A percentile compares a stretch with the other conserved stretches of the same genome.
phyloP scores from a whole-genome alignment of 2,329 filamentous ascomycete genomes.

The Seiridium cupressi region DNA sequence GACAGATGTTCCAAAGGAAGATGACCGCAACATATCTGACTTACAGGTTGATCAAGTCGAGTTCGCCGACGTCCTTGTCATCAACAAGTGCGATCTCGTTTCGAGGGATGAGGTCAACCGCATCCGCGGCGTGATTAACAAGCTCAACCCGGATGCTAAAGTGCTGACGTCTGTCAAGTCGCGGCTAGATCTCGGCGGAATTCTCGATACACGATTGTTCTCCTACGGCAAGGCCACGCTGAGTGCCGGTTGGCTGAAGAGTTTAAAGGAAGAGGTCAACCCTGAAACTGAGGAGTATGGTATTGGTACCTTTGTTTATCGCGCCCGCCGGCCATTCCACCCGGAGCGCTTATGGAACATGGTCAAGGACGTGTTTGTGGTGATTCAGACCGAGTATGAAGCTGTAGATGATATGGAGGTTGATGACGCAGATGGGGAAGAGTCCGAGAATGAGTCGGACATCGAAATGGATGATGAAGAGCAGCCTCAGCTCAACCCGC shows the following conservation, averaged over 20 bases:
- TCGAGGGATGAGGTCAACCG: neutral
- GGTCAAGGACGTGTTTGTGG: constrained; percentile 48
- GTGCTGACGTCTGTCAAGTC: constrained; percentile 49
- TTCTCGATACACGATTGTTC: constrained; percentile 66
- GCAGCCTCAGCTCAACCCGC: constrained; percentile 20
- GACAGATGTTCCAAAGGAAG: constrained; percentile 62
- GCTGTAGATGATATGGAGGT: constrained; percentile 36
- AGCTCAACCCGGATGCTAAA: constrained; percentile 66
- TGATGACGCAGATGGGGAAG: constrained; percentile 19
- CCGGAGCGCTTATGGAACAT: constrained; percentile 43
- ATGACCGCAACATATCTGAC: constrained; percentile 72
- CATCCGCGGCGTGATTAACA: constrained; percentile 51
- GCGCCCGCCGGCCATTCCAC: constrained; percentile 54
- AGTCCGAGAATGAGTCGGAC: constrained; percentile 16
- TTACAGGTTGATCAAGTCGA: constrained; percentile 77
- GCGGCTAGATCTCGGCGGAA: constrained; percentile 54
- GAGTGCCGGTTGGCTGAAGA: constrained; percentile 63
- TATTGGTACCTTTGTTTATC: constrained; percentile 70
- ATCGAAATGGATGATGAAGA: constrained; percentile 23
- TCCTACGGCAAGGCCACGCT: constrained; percentile 44
- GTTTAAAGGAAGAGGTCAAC: constrained; percentile 55
- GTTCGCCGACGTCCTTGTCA: constrained; percentile 70
- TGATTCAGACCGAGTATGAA: constrained; percentile 18
- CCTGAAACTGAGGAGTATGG: constrained; percentile 74
- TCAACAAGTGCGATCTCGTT: constrained; percentile 63